Evolutionary conservation across 306 rosid species (phyloP).

Genomic region (Styphnolobium japonicum): DNA sequence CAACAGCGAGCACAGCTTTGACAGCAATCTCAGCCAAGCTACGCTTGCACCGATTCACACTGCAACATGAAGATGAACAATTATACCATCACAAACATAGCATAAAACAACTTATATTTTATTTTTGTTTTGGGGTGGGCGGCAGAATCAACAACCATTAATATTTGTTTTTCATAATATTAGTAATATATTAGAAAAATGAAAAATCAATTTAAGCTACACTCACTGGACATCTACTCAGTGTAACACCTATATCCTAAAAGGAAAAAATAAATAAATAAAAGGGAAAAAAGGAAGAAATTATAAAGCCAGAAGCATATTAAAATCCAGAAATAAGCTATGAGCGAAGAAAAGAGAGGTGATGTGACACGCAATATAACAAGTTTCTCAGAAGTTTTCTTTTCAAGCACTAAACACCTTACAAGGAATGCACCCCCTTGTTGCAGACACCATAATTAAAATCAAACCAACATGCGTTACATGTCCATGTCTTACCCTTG

Average conservation of each 20-base stretch:
- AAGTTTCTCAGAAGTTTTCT: neutral
- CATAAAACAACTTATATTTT: too few relatives aligned
- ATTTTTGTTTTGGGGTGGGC: too few relatives aligned
- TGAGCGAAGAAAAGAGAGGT: neutral
- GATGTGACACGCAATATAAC: neutral
- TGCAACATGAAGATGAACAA: conserved; percentile 38
- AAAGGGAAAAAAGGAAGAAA: neutral
- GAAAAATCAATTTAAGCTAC: too few relatives aligned
- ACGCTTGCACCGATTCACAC: conserved; percentile 96
- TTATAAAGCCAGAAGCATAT: neutral
- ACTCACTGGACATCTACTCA: too few relatives aligned
- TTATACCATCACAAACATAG: too few relatives aligned
- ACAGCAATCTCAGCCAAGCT: conserved; percentile 95
- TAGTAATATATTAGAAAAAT: neutral
- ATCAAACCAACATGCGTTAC: neutral
- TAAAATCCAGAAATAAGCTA: neutral
- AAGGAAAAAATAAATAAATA: too few relatives aligned
- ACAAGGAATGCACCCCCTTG: neutral
- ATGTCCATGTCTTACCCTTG: neutral
- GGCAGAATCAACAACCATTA: too few relatives aligned
- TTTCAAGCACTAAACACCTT: neutral
- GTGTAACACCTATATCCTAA: too few relatives aligned
- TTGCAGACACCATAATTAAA: neutral
- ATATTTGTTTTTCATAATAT: too few relatives aligned
- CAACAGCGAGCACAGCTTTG: conserved; percentile 92